Conservation (phyloP, 176 grass and related monocot species). For the Areca catechu region DNA sequence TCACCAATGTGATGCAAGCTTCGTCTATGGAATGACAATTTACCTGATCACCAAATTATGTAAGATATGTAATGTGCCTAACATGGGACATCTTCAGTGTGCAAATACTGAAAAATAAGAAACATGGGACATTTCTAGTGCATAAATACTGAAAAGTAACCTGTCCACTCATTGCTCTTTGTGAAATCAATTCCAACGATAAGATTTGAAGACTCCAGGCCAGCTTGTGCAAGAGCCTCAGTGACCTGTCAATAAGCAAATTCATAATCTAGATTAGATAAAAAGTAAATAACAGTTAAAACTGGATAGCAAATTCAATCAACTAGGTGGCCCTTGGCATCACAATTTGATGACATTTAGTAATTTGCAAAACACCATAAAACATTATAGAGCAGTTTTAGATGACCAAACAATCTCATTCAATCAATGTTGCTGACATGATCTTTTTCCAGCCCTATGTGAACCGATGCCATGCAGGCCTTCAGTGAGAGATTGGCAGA, state of each 20-base stretch:
- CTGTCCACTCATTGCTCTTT: constrained; percentile 99
- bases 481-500: not conserved
- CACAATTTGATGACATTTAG: no score
- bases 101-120: not conserved
- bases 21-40: constrained; percentile 67
- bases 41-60: constrained; percentile 43
- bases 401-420: no score
- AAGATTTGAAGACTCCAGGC: constrained; percentile 90
- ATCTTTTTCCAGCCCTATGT: not conserved
- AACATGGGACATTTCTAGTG: not conserved
- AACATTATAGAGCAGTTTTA: no score
- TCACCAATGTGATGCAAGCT: constrained; percentile 80
- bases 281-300: not conserved
- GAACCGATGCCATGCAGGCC: not conserved
- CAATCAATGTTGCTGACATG: not conserved
- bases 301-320: not conserved
- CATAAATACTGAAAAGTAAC: constrained; percentile 19
- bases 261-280: constrained; percentile 2
- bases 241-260: constrained; percentile 50
- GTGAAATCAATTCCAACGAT: constrained; percentile 97
- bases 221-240: constrained; percentile 76
- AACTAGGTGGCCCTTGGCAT: no score
- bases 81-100: not conserved
- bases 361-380: no score
- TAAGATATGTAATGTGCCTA: not conserved